Base-by-base conservation (phyloP, 352 stramenopile genomes). In the Globisporangium spiculum region DNA sequence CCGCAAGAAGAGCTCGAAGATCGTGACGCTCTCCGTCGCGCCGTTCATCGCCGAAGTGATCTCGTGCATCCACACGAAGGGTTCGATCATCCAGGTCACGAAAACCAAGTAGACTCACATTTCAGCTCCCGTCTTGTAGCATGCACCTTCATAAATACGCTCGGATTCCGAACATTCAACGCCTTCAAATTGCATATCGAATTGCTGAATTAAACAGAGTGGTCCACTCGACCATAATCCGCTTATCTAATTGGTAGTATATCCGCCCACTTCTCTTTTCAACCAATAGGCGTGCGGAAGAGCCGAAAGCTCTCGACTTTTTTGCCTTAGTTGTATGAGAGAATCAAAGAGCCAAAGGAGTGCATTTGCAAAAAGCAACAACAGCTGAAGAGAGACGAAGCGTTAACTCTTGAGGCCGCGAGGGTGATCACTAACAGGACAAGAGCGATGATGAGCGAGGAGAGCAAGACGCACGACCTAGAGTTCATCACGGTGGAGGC, bases 11-110 rank as follows among this genome's bases (percentile, higher is more conserved):
- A 54, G 76, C 18, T 80, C 79, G 57, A 96, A 96, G 78, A 91
- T 96, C 58, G 85, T 92, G 65, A 94, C 85, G 73, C 75, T 96
- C 27, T 94, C 86, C 14, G 88, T 96, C 48, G 88, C 88, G 55
- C 86, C 88, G 2, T 94, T 96, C 75, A 91, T 96, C 69, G 88
- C 88, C 59, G 86, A 96, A 75, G 85, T 93, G 65, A 96, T 96
- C 74, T 93, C 86, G 67, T 94, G 84, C 73, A 96, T 94, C 69
- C 88, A 96, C 80, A 89, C 71, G 53, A 96, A 96, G 71, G 75
- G 83, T 75, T 96, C 88, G 59, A 93, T 95, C 67, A 89, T 91
- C 68, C 85, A 93, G 68, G 77, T 91, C 48, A 83, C 80, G 65
- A 91, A 90, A 73, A 93, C 83, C 62, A 93, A 93, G 71, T 93